Evolutionary conservation across 768 basidiomycete genomes (phyloP).

Genomic region (Auriculariales sp.): DNA sequence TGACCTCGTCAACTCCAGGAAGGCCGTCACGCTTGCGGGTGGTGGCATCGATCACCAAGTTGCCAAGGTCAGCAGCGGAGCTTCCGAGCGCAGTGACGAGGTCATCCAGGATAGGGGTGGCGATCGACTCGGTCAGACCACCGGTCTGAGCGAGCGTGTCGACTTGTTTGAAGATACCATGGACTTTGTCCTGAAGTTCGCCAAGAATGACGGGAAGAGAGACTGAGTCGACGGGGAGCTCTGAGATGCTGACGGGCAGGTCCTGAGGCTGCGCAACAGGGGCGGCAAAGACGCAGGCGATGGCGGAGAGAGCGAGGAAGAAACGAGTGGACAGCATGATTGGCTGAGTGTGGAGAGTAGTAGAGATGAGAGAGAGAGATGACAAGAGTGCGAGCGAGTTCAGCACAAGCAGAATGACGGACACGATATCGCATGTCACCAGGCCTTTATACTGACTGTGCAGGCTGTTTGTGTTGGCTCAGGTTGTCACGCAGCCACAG

Average conservation of each 20-base stretch:
- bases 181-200: not conserved
- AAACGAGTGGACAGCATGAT: constrained; percentile 7
- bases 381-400: too few relatives aligned
- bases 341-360: too few relatives aligned
- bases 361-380: too few relatives aligned
- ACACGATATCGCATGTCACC: too few relatives aligned
- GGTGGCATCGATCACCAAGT: not conserved
- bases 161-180: not conserved
- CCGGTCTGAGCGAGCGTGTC: not conserved
- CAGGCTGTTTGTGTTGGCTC: too few relatives aligned
- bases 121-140: not conserved
- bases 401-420: too few relatives aligned
- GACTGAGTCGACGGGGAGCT: too few relatives aligned
- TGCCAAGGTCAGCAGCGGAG: not conserved
- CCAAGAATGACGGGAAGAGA: too few relatives aligned
- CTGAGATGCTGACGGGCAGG: not conserved
- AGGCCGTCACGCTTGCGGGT: not conserved
- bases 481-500: too few relatives aligned
- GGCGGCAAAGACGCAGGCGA: not conserved
- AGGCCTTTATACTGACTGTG: too few relatives aligned
- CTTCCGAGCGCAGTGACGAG: not conserved
- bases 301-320: not conserved
- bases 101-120: not conserved
- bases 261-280: not conserved
- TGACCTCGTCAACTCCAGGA: not conserved